These are phyloP conservation scores for Fagus sylvatica DNA, from an alignment of 306 rosid species.

Conservation along the genomic window DNA sequence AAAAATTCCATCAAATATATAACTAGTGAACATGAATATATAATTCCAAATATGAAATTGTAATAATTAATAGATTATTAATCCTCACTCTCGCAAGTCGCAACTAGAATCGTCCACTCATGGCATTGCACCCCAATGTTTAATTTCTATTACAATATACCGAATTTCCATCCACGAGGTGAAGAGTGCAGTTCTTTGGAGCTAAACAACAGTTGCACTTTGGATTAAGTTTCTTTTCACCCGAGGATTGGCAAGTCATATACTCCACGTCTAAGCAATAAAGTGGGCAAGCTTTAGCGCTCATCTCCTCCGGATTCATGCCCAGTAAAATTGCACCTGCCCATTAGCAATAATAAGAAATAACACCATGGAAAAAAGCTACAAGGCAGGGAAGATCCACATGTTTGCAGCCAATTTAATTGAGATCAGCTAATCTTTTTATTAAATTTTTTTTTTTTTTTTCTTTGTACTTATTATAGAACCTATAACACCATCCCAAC, in stretches of 20 bases:
- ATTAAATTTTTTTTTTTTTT: too few relatives aligned
- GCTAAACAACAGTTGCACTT: conserved; percentile 1
- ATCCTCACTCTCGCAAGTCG: too few relatives aligned
- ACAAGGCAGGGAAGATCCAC: background rate
- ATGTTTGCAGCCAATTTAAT: too few relatives aligned
- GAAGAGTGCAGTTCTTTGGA: conserved; percentile 9
- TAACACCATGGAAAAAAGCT: background rate
- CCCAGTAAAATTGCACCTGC: background rate
- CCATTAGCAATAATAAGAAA: background rate
- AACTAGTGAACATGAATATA: too few relatives aligned
- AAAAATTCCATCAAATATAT: too few relatives aligned
- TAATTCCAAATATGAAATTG: too few relatives aligned
- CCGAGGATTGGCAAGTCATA: conserved; percentile 5
- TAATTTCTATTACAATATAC: background rate
- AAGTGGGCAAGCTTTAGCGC: conserved; percentile 4
- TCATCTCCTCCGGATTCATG: background rate
- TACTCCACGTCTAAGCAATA: conserved; percentile 5
- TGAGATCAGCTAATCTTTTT: too few relatives aligned
- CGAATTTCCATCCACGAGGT: background rate
- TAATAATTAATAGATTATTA: too few relatives aligned
- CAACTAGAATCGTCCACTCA: too few relatives aligned
- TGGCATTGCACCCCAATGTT: background rate
- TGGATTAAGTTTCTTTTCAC: background rate
- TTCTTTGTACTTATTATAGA: too few relatives aligned
- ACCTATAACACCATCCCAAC: too few relatives aligned